Conservation (phyloP, 164 flowering plant genomes). For the Saururus chinensis region DNA sequence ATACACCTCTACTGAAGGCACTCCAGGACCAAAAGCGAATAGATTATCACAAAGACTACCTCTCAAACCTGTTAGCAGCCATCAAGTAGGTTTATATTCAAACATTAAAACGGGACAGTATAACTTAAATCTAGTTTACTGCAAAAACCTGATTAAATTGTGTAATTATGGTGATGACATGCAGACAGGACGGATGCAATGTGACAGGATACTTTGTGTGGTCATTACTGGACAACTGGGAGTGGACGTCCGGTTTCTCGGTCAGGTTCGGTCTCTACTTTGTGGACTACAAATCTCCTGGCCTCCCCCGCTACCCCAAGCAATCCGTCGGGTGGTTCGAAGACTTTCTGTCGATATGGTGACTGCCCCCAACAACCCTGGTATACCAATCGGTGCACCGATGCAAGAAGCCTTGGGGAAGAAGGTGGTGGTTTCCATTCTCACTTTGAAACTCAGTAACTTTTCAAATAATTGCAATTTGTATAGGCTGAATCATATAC, state of each 20-base stretch:
- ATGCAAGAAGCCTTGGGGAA: too few relatives aligned
- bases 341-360: slow-evolving; percentile 17
- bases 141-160: not conserved
- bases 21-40: slow-evolving; percentile 71
- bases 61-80: slow-evolving; percentile 12
- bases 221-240: slow-evolving; percentile 93
- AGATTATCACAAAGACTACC: slow-evolving; percentile 53
- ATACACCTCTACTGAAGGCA: slow-evolving; percentile 43
- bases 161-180: not conserved
- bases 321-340: slow-evolving; percentile 60
- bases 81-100: slow-evolving; percentile 1
- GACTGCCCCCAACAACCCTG: not conserved
- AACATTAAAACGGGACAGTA: not conserved
- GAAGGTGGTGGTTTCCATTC: too few relatives aligned
- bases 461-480: too few relatives aligned
- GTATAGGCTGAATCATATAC: too few relatives aligned
- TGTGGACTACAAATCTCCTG: slow-evolving; percentile 58
- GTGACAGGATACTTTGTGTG: slow-evolving; percentile 71
- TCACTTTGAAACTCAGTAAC: too few relatives aligned
- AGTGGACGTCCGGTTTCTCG: slow-evolving; percentile 72
- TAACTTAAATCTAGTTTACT: not conserved
- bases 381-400: too few relatives aligned
- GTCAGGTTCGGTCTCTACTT: slow-evolving; percentile 66
- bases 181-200: slow-evolving; percentile 67
- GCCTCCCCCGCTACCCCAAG: slow-evolving; percentile 76